phyloP scores from a whole-genome alignment of 176 grass and related monocot genomes.

The Bonia amplexicaulis region DNA sequence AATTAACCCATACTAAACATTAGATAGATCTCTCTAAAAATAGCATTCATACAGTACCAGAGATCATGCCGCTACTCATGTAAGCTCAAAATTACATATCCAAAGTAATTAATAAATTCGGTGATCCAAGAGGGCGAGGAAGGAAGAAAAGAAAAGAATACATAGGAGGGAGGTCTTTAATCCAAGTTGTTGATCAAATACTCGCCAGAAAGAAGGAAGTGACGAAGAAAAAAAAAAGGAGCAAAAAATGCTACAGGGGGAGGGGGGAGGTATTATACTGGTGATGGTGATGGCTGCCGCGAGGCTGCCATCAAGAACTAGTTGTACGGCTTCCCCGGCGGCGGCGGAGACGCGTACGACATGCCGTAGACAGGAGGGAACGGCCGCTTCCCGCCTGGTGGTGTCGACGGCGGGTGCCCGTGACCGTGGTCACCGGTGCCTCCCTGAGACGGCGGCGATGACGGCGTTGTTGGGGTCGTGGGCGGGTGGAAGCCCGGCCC shows the following conservation, averaged over 20 bases:
- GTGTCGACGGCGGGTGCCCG: background rate
- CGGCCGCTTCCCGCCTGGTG: conserved; percentile 16
- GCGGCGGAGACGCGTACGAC: conserved; percentile 63
- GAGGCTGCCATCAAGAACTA: background rate
- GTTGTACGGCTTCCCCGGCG: conserved; percentile 47
- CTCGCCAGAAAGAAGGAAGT: conserved; percentile 1
- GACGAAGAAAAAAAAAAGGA: background rate
- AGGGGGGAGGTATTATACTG: conserved; percentile 40
- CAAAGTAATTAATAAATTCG: conserved; percentile 22
- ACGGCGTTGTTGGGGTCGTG: background rate
- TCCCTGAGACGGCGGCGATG: conserved; percentile 37
- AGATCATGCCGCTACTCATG: background rate
- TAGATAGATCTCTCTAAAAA: background rate
- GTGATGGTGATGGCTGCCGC: background rate
- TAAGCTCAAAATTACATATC: background rate
- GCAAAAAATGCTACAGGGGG: conserved; percentile 22
- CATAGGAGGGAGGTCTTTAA: conserved; percentile 35
- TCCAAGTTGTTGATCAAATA: conserved; percentile 32
- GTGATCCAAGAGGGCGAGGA: background rate
- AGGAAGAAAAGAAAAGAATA: conserved; percentile 37
- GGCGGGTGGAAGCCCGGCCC: background rate
- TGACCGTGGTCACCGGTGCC: background rate
- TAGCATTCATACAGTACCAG: background rate
- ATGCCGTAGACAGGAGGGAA: conserved; percentile 68
- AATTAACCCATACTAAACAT: background rate